Base-by-base conservation (phyloP, 495 filamentous ascomycete species). In the Aspergillus mulundensis region DNA sequence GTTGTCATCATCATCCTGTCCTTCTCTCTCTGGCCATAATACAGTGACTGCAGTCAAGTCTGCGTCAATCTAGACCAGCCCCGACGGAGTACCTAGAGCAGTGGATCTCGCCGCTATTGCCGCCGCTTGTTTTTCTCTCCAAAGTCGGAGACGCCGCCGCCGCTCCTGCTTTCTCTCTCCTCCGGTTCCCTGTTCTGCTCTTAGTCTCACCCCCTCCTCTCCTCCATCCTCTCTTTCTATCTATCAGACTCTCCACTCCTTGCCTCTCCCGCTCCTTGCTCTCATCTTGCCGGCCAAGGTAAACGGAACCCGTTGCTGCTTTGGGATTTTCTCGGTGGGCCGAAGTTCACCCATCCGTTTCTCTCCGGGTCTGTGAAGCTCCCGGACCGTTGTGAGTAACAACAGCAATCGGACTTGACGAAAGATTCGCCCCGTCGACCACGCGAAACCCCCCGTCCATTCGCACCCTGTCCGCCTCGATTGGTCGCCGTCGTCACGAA, bases 81-180 rank as follows among this genome's bases (percentile, higher is more conserved):
- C 52, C 36, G 58, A 50, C 58, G 32, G 32, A 36, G 53, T 56
- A n/a, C n/a, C n/a, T n/a, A n/a, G 39, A 42, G 51, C 34, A 50
- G 40, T 48, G 43, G 53, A 57, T 56, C 53, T 32, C 62, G 58
- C 61, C 61, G 58, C 61, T 61, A 61, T 64, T 59, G 62, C 62
- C 62, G 62, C 61, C 60, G 50, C 50, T 51, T 56, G 50, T 57
- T 39, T 57, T 40, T 56, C 41, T 59, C 61, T 59, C 63, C 56
- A 64, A n/a, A 57, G 53, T 56, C 53, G 41, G 55, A 61, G 62
- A 50, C 48, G 20, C 58, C 58, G 47, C 60, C 52, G 51, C 51
- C 44, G 48, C 45, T 48, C 61, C 65, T 66, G 64, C 30, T 45
- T 36, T 60, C 59, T 66, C 59, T 59, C 59, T 49, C 25, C 61